These are phyloP conservation scores for Boletus eberwhitei DNA, from an alignment of 768 basidiomycete genomes.

Conservation along the genomic window DNA sequence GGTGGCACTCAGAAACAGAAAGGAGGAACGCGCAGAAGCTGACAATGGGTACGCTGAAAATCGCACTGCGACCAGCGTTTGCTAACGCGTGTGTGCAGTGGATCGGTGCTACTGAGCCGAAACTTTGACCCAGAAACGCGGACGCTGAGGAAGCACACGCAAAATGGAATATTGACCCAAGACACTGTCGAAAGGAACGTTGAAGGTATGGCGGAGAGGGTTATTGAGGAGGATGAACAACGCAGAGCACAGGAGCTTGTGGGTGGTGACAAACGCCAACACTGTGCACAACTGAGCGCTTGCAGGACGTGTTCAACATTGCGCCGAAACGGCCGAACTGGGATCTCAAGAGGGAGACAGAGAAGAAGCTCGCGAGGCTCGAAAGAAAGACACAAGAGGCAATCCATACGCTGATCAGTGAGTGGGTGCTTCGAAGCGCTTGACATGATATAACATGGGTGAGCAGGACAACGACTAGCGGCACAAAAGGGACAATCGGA, in stretches of 20 bases:
- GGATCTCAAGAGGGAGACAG: conserved; percentile 93
- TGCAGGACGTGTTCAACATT: conserved; percentile 91
- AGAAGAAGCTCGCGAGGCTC: conserved; percentile 84
- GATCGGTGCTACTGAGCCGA: conserved; percentile 60
- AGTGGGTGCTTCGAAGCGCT: conserved; percentile 30
- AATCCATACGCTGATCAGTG: conserved; percentile 90
- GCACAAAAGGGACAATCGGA: conserved; percentile 76
- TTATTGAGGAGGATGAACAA: conserved; percentile 84
- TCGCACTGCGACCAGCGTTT: background rate
- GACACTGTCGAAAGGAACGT: conserved; percentile 90
- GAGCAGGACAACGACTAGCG: conserved; percentile 70
- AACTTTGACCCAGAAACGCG: conserved; percentile 92
- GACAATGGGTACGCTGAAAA: conserved; percentile 39
- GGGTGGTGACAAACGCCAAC: conserved; percentile 28
- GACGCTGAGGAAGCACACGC: conserved; percentile 64
- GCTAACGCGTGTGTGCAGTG: conserved; percentile 29
- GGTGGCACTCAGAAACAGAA: conserved; percentile 69
- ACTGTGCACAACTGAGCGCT: conserved; percentile 14
- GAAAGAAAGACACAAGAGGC: conserved; percentile 90
- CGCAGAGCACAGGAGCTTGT: conserved; percentile 86
- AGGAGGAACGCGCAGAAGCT: conserved; percentile 51
- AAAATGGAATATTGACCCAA: conserved; percentile 54
- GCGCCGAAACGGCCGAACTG: conserved; percentile 96
- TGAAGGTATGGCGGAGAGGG: conserved; percentile 77
- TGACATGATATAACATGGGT: conserved; percentile 6